These are phyloP conservation scores for Aspergillus olivimuriae DNA, from an alignment of 495 filamentous ascomycete species.

Conservation along the genomic window DNA sequence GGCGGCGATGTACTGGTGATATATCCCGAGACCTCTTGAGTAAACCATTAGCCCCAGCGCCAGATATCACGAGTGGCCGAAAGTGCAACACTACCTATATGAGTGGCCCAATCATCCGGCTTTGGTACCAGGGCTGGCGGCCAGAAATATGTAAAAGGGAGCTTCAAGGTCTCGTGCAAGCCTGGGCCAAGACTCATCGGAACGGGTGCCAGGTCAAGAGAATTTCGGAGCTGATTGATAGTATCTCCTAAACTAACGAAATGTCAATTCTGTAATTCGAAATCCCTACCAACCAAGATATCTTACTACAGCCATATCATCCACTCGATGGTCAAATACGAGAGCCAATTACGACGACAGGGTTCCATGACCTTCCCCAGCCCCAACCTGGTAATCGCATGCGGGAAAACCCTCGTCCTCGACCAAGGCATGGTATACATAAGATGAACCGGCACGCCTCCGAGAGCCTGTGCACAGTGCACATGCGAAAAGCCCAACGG, in stretches of 20 bases:
- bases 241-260: slow-evolving; percentile 63
- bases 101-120: slow-evolving; percentile 65
- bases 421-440: slow-evolving; percentile 73
- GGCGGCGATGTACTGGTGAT: too few species aligned
- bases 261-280: too few species aligned
- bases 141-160: slow-evolving; percentile 61
- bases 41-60: too few species aligned
- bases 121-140: slow-evolving; percentile 72
- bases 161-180: slow-evolving; percentile 49
- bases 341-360: slow-evolving; percentile 56
- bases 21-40: too few species aligned
- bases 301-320: slow-evolving; percentile 68
- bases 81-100: too few species aligned
- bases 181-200: slow-evolving; percentile 56
- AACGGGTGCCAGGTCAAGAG: slow-evolving; percentile 56
- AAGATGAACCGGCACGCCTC: slow-evolving; percentile 66
- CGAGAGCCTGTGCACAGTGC: slow-evolving; percentile 70
- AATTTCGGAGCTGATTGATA: slow-evolving; percentile 57
- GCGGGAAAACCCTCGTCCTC: slow-evolving; percentile 40
- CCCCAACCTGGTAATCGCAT: slow-evolving; percentile 46
- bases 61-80: too few species aligned
- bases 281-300: too few species aligned
- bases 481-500: slow-evolving; percentile 74
- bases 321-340: slow-evolving; percentile 66
- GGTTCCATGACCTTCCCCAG: slow-evolving; percentile 37